Percentiles rank a stretch among this genome's conserved stretches.
phyloP scores from a whole-genome alignment of 768 basidiomycete species.

The Auricularia sp. region DNA sequence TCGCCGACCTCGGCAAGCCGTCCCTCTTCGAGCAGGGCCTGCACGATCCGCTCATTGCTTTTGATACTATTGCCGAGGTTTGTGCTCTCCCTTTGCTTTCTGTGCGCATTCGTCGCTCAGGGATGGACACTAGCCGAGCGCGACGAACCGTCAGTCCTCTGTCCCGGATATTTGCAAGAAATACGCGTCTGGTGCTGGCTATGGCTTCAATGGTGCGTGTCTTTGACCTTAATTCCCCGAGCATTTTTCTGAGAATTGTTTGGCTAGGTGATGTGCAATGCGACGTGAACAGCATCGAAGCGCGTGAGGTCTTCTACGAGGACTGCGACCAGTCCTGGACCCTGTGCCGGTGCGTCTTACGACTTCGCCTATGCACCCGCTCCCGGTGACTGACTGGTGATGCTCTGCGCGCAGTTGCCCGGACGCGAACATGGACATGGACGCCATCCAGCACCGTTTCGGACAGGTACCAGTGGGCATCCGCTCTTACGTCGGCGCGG shows the following conservation, averaged over 20 bases:
- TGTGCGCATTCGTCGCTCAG: too few species aligned
- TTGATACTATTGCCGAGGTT: neutral
- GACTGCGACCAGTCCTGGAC: constrained; percentile 1
- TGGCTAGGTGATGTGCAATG: neutral
- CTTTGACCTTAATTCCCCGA: too few species aligned
- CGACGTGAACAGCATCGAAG: neutral
- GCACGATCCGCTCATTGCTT: neutral
- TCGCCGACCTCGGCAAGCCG: neutral
- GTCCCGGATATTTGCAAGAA: neutral
- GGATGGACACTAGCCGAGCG: neutral
- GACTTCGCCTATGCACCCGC: too few species aligned
- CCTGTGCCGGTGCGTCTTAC: neutral
- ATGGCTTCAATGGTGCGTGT: neutral
- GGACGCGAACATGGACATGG: neutral
- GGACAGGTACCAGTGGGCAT: neutral
- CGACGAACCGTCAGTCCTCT: neutral
- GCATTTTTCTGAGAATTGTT: too few species aligned
- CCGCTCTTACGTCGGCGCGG: neutral
- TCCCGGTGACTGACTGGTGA: too few species aligned
- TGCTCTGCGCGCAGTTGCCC: neutral
- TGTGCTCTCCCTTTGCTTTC: neutral
- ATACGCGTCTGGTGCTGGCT: neutral
- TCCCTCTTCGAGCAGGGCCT: neutral
- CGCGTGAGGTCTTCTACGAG: neutral
- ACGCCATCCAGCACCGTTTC: neutral